These are phyloP conservation scores for Clonostachys rosea DNA, from an alignment of 2,329 filamentous ascomycete species.

Conservation along the genomic window DNA sequence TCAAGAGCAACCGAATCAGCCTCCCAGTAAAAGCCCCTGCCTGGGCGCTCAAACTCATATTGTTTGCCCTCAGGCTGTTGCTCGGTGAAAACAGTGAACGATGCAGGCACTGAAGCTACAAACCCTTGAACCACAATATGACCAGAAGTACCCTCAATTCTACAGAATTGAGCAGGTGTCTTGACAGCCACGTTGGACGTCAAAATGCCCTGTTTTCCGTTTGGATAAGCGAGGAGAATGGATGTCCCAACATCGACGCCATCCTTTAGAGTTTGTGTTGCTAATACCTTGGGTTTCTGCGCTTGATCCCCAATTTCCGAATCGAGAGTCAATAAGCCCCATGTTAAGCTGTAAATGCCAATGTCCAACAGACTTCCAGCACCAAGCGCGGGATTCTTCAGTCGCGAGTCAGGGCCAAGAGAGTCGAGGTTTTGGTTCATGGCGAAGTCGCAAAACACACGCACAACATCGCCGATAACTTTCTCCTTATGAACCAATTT, in stretches of 20 bases:
- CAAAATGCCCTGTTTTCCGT: conserved; percentile 31
- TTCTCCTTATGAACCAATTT: conserved; percentile 29
- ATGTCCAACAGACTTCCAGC: conserved; percentile 36
- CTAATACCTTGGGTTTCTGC: conserved; percentile 12
- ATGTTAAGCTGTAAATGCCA: conserved; percentile 36
- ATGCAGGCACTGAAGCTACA: conserved; percentile 20
- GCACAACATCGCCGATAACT: conserved; percentile 28
- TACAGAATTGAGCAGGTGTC: conserved; percentile 18
- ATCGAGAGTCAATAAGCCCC: conserved; percentile 27
- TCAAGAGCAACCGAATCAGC: conserved; percentile 35
- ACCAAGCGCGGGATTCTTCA: conserved; percentile 30
- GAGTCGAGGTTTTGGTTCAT: conserved; percentile 25
- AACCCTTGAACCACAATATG: conserved; percentile 27
- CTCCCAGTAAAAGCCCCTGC: conserved; percentile 36
- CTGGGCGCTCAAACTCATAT: conserved; percentile 25
- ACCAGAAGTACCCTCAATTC: conserved; percentile 34
- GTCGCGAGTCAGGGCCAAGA: conserved; percentile 19
- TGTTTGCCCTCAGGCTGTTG: conserved; percentile 17
- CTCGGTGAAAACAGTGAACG: conserved; percentile 24
- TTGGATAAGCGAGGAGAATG: conserved; percentile 30
- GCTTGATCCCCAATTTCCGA: conserved; percentile 7
- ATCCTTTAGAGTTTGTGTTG: conserved; percentile 24
- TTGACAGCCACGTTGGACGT: conserved; percentile 26
- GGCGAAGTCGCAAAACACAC: conserved; percentile 32
- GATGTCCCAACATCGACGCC: conserved; percentile 26